A percentile compares a stretch with the other conserved stretches of the same genome.
These are phyloP conservation scores for Calophaca sinica DNA, from an alignment of 306 rosid genomes.

Conservation along the genomic window DNA sequence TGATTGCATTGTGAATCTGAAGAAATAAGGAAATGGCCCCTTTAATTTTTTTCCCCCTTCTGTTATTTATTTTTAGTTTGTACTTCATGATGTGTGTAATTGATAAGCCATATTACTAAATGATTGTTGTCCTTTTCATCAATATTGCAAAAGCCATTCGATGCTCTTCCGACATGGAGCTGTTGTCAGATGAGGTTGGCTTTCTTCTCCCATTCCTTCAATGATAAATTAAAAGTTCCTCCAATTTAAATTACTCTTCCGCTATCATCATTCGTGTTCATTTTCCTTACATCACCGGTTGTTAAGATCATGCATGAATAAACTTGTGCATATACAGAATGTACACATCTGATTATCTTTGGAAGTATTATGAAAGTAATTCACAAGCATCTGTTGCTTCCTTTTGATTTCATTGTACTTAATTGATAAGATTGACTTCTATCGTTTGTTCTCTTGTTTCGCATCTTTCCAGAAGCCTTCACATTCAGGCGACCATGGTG, in stretches of 20 bases:
- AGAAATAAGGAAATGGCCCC: slow-evolving; percentile 5
- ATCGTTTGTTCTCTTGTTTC: background rate
- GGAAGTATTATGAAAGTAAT: slow-evolving; percentile 32
- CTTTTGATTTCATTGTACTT: slow-evolving; percentile 21
- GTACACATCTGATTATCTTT: slow-evolving; percentile 30
- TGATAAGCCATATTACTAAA: slow-evolving; percentile 19
- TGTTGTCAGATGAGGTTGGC: slow-evolving; percentile 85
- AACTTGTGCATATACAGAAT: slow-evolving; percentile 36
- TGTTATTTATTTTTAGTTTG: slow-evolving; percentile 22
- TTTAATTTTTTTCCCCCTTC: background rate
- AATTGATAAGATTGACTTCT: slow-evolving; percentile 3
- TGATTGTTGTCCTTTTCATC: slow-evolving; percentile 31
- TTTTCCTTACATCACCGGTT: slow-evolving; percentile 20
- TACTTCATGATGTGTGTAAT: background rate
- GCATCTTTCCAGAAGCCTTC: slow-evolving; percentile 56
- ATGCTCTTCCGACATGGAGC: slow-evolving; percentile 74
- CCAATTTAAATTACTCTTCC: slow-evolving; percentile 4
- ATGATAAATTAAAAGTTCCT: background rate
- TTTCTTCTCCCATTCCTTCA: slow-evolving; percentile 39
- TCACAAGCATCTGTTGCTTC: slow-evolving; percentile 35
- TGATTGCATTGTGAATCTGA: slow-evolving; percentile 11
- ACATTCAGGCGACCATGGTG: slow-evolving; percentile 59
- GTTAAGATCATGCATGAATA: slow-evolving; percentile 22
- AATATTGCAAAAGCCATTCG: slow-evolving; percentile 67
- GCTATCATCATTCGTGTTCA: slow-evolving; percentile 11